Percentiles rank a stretch among this genome's conserved stretches.
Evolutionary conservation across 2,329 filamentous ascomycete species (phyloP).

Genomic region (Aspergillus neotritici): DNA sequence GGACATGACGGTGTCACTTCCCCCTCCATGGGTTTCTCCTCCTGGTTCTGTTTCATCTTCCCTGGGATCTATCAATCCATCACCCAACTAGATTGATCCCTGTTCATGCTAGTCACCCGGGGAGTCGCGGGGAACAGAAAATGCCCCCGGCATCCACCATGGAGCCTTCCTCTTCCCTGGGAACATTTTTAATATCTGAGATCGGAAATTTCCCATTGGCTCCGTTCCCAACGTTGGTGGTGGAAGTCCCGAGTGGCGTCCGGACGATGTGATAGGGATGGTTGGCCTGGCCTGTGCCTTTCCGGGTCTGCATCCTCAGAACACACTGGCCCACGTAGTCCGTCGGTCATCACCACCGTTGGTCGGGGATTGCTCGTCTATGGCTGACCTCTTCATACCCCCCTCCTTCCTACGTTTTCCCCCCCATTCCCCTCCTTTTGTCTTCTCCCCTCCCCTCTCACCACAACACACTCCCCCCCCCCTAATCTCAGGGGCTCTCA

Average conservation of each 20-base stretch:
- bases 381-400: background rate
- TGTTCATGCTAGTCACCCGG: too few relatives aligned
- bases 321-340: conserved; percentile 18
- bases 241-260: conserved; percentile 22
- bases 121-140: too few relatives aligned
- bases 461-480: background rate
- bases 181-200: conserved; percentile 2
- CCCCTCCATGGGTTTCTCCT: too few relatives aligned
- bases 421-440: background rate
- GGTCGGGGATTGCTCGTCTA: too few relatives aligned
- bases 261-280: conserved; percentile 21
- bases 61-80: too few relatives aligned
- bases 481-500: background rate
- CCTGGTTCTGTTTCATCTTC: too few relatives aligned
- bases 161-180: too few relatives aligned
- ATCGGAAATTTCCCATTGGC: conserved; percentile 19
- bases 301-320: conserved; percentile 24
- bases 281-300: conserved; percentile 16
- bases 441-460: conserved; percentile 1
- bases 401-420: background rate
- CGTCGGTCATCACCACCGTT: conserved; percentile 6
- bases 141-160: too few relatives aligned
- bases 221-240: conserved; percentile 17
- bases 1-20: too few relatives aligned
- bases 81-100: too few relatives aligned